Conservation (phyloP, 2,329 filamentous ascomycete genomes). For the Verruconis gallopava region DNA sequence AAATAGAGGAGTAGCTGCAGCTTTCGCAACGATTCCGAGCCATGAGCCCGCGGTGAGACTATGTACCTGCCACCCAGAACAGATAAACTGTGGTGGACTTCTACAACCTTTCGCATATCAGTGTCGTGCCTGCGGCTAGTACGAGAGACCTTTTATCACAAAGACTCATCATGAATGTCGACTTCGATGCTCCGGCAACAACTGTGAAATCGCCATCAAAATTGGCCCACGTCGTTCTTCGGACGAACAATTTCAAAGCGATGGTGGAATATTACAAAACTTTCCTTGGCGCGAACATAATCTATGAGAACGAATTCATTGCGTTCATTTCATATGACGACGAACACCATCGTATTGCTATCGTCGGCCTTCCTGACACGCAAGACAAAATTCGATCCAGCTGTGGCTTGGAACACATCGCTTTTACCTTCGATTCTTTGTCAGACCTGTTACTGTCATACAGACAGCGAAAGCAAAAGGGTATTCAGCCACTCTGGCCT, state of each 20-base stretch:
- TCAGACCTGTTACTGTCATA: constrained; percentile 14
- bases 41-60: too few relatives aligned
- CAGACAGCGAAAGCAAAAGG: constrained; percentile 13
- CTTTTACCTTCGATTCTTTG: constrained; percentile 16
- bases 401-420: constrained; percentile 16
- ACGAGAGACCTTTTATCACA: too few relatives aligned
- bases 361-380: constrained; percentile 12
- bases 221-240: neutral
- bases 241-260: constrained; percentile 12
- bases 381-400: constrained; percentile 11
- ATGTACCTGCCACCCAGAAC: too few relatives aligned
- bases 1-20: too few relatives aligned
- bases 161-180: too few relatives aligned
- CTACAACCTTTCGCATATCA: too few relatives aligned
- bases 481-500: constrained; percentile 27
- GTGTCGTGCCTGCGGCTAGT: too few relatives aligned
- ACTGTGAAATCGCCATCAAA: too few relatives aligned
- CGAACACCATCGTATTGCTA: constrained; percentile 18
- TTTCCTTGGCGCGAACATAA: constrained; percentile 15
- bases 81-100: too few relatives aligned
- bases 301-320: constrained; percentile 13
- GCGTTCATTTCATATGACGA: constrained; percentile 17
- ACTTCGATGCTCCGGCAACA: too few relatives aligned
- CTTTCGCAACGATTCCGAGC: too few relatives aligned
- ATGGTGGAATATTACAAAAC: constrained; percentile 17